A percentile compares a stretch with the other conserved stretches of the same genome.
Conservation (phyloP, 345 rosid species). For the Barbarea vulgaris region DNA sequence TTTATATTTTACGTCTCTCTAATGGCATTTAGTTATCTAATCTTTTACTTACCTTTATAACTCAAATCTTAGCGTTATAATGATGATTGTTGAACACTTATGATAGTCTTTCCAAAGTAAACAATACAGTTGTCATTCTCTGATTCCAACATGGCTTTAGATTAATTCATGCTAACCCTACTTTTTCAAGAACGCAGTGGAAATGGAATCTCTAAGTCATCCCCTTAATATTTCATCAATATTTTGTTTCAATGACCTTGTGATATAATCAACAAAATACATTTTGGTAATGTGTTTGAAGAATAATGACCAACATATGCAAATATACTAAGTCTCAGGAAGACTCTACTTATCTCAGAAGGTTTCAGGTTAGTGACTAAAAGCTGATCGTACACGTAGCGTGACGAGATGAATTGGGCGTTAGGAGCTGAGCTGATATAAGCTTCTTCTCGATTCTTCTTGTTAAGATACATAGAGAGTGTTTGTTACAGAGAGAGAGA, state of each 20-base stretch:
- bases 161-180: conserved; percentile 7
- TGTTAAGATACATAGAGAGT: too few species aligned
- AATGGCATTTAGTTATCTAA: conserved; percentile 3
- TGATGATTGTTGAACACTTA: conserved; percentile 30
- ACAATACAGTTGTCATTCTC: conserved; percentile 30
- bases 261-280: conserved; percentile 12
- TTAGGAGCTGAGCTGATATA: too few species aligned
- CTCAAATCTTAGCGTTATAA: conserved; percentile 21
- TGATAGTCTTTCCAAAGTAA: conserved; percentile 33
- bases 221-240: conserved; percentile 11
- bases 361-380: too few species aligned
- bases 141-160: conserved; percentile 15
- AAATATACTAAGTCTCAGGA: too few species aligned
- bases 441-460: too few species aligned
- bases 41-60: conserved; percentile 34
- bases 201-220: conserved; percentile 22
- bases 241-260: conserved; percentile 1
- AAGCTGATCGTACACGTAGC: too few species aligned
- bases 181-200: conserved; percentile 23
- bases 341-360: too few species aligned
- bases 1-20: conserved; percentile 6
- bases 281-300: too few species aligned
- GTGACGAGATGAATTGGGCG: too few species aligned
- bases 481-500: too few species aligned
- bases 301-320: too few species aligned